phyloP scores from a whole-genome alignment of 1,139 yeast genomes.

The Candida glucosophila region DNA sequence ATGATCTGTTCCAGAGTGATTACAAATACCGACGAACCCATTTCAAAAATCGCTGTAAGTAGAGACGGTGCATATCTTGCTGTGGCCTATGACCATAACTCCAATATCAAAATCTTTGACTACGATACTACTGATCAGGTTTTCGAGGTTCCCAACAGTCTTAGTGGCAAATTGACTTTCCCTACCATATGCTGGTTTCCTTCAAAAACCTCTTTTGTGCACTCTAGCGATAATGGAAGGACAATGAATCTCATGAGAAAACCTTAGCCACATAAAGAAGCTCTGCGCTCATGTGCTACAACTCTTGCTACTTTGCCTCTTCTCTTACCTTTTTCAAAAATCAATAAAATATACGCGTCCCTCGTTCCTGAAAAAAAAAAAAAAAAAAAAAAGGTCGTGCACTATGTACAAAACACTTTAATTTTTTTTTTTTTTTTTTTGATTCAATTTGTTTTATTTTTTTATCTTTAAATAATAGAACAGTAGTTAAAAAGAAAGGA shows the following conservation, averaged over 20 bases:
- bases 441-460: too few relatives aligned
- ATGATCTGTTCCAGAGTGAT: slow-evolving; percentile 39
- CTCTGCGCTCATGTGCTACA: neutral
- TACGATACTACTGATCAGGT: slow-evolving; percentile 19
- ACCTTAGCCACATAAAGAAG: slow-evolving; percentile 7
- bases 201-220: slow-evolving; percentile 24
- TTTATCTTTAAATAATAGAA: too few relatives aligned
- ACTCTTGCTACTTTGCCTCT: too few relatives aligned
- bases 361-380: too few relatives aligned
- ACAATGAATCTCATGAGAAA: slow-evolving; percentile 17
- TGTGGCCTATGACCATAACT: slow-evolving; percentile 35
- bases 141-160: slow-evolving; percentile 29
- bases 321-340: too few relatives aligned
- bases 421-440: too few relatives aligned
- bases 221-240: slow-evolving; percentile 27
- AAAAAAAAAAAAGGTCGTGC: too few relatives aligned
- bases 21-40: slow-evolving; percentile 41
- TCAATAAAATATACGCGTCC: too few relatives aligned
- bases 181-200: slow-evolving; percentile 37
- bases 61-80: slow-evolving; percentile 39
- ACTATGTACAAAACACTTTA: too few relatives aligned
- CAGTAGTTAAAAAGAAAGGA: too few relatives aligned
- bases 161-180: slow-evolving; percentile 24
- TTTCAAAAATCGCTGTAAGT: slow-evolving; percentile 34
- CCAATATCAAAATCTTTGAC: slow-evolving; percentile 32